A percentile compares a stretch with the other conserved stretches of the same genome.
Conservation (phyloP, 192 early-diverging fungal species). For the Coemansia sp. region DNA sequence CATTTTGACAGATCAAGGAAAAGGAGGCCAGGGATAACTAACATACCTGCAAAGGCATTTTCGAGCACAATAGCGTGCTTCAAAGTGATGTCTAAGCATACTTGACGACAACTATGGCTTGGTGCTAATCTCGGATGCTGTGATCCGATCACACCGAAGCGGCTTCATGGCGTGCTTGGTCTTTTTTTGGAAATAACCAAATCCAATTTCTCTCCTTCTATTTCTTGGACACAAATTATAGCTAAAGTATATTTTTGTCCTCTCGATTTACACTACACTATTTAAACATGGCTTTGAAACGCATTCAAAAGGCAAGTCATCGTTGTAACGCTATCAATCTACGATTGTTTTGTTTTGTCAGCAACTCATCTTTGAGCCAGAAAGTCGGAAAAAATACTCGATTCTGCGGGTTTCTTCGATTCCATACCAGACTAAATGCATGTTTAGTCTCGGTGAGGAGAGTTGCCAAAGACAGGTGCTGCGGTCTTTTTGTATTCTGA, state of each 20-base stretch:
- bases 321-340: not conserved
- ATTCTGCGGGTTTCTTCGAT: constrained; percentile 3
- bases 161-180: not conserved
- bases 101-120: not conserved
- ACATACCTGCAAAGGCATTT: too few relatives aligned
- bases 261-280: constrained; percentile 11
- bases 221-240: not conserved
- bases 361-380: constrained; percentile 15
- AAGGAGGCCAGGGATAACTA: not conserved
- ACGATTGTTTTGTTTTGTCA: not conserved
- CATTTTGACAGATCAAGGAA: constrained; percentile 9
- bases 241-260: not conserved
- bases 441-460: not conserved
- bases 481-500: constrained; percentile 13
- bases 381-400: not conserved
- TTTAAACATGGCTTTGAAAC: constrained; percentile 90
- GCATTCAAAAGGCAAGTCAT: constrained; percentile 93
- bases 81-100: not conserved
- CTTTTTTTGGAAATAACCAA: not conserved
- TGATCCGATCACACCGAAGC: not conserved
- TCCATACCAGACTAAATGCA: not conserved
- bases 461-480: constrained; percentile 1
- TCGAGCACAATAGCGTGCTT: not conserved
- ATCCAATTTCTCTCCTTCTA: not conserved
- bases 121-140: not conserved